These are phyloP conservation scores for Chaetomiaceae sp. DNA, from an alignment of 2,329 filamentous ascomycete genomes.

Conservation along the genomic window DNA sequence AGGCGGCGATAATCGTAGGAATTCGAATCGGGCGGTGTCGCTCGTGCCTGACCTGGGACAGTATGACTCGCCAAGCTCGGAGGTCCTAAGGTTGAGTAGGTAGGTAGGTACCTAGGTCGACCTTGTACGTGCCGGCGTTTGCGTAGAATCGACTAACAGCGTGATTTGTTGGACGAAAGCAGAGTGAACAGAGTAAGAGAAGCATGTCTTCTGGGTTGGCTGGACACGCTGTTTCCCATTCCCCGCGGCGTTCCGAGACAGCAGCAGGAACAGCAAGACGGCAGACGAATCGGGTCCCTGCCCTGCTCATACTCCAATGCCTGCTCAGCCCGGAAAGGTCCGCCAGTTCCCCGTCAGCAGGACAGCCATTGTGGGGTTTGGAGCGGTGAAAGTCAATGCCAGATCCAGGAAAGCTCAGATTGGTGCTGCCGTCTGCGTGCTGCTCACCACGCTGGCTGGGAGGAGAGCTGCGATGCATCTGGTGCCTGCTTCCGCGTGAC, in stretches of 20 bases:
- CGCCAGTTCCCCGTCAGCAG: background rate
- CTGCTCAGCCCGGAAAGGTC: slow-evolving; percentile 1
- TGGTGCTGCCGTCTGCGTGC: background rate
- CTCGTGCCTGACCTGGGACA: background rate
- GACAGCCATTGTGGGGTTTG: background rate
- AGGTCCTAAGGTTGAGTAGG: too few relatives aligned
- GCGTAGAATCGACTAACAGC: slow-evolving; percentile 13
- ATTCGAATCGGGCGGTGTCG: too few relatives aligned
- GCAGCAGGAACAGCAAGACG: too few relatives aligned
- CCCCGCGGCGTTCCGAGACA: too few relatives aligned
- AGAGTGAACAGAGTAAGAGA: background rate
- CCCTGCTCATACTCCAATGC: too few relatives aligned
- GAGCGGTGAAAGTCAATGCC: background rate
- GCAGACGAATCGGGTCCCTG: slow-evolving; percentile 1
- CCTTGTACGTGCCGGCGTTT: background rate
- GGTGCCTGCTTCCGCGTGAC: slow-evolving; percentile 10
- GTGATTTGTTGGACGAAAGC: slow-evolving; percentile 14
- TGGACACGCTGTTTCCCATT: background rate
- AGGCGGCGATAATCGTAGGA: background rate
- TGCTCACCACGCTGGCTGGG: too few relatives aligned
- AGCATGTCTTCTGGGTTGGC: background rate
- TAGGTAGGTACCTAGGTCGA: too few relatives aligned
- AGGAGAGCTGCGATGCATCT: too few relatives aligned
- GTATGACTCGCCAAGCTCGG: background rate
- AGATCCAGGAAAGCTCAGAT: background rate